A percentile compares a stretch with the other conserved stretches of the same genome.
These are phyloP conservation scores for Phlyctochytrium arcticum DNA, from an alignment of 192 early-diverging fungal species.

Conservation along the genomic window DNA sequence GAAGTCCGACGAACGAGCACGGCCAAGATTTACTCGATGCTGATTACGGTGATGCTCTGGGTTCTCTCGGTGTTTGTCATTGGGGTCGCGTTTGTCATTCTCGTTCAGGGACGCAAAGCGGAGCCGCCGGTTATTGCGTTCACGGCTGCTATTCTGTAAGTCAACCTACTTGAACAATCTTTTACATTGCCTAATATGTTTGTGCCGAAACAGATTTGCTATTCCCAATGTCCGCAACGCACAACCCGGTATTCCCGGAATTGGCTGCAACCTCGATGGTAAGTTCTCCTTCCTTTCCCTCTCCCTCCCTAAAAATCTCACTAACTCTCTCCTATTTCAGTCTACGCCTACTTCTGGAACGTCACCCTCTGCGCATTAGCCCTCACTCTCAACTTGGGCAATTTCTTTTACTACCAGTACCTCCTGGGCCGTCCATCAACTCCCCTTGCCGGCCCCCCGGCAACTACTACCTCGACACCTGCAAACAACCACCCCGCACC, in stretches of 20 bases:
- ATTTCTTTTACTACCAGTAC: no score
- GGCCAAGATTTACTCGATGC: background rate
- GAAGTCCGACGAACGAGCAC: no score
- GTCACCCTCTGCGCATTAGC: background rate
- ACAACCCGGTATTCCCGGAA: background rate
- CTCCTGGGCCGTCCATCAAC: no score
- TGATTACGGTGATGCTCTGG: background rate
- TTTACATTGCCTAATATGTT: background rate
- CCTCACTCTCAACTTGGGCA: no score
- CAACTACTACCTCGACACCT: no score
- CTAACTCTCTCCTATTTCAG: background rate
- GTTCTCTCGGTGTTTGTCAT: background rate
- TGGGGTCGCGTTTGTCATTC: background rate
- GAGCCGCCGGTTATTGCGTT: conserved; percentile 1
- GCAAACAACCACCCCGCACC: no score
- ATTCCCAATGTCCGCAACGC: background rate
- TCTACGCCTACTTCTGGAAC: background rate
- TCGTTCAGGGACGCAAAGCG: background rate
- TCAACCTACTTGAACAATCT: background rate
- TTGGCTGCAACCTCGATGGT: conserved; percentile 1
- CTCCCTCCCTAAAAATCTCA: background rate
- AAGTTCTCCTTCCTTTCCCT: background rate
- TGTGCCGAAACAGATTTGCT: background rate
- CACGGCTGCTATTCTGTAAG: background rate
- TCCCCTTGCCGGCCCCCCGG: no score